Percentiles rank a stretch among this genome's conserved stretches.
Evolutionary conservation across 148 eudicot genomes (phyloP).

Genomic region (Rhododendron molle): DNA sequence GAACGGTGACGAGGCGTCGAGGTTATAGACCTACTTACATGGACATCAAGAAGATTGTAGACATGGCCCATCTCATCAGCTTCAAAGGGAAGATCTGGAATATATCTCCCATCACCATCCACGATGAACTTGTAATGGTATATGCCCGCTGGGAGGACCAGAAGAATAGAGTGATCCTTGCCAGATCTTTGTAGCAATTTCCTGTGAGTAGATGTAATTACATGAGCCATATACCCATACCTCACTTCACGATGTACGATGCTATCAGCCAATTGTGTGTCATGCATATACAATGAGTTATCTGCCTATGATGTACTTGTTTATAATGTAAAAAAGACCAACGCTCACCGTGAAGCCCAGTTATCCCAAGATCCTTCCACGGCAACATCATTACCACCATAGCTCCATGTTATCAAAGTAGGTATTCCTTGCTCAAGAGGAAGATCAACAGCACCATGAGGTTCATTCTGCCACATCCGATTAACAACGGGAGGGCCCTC

Average conservation of each 20-base stretch:
- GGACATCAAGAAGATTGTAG: constrained; percentile 72
- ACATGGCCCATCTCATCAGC: constrained; percentile 60
- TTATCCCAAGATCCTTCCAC: constrained; percentile 96
- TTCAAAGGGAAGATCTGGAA: constrained; percentile 69
- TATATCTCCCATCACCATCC: constrained; percentile 65
- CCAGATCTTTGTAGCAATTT: constrained; percentile 63
- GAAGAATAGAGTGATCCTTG: constrained; percentile 64
- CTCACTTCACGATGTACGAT: not conserved
- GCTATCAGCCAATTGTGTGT: not conserved
- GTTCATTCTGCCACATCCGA: constrained; percentile 38
- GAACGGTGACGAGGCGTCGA: not conserved
- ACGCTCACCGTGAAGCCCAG: constrained; percentile 66
- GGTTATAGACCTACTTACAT: constrained; percentile 47
- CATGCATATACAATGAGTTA: not conserved
- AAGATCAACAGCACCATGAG: constrained; percentile 31
- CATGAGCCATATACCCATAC: not conserved
- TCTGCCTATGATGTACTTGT: not conserved
- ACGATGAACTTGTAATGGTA: constrained; percentile 74
- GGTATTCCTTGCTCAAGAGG: constrained; percentile 68
- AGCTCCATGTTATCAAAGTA: constrained; percentile 72
- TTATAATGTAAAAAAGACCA: not conserved
- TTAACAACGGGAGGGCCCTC: constrained; percentile 35
- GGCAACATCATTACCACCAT: constrained; percentile 70
- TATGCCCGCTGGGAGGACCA: constrained; percentile 82
- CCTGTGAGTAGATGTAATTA: constrained; percentile 32